Evolutionary conservation across 1,139 yeast genomes (phyloP).

Genomic region (Kodamaea ohmeri): DNA sequence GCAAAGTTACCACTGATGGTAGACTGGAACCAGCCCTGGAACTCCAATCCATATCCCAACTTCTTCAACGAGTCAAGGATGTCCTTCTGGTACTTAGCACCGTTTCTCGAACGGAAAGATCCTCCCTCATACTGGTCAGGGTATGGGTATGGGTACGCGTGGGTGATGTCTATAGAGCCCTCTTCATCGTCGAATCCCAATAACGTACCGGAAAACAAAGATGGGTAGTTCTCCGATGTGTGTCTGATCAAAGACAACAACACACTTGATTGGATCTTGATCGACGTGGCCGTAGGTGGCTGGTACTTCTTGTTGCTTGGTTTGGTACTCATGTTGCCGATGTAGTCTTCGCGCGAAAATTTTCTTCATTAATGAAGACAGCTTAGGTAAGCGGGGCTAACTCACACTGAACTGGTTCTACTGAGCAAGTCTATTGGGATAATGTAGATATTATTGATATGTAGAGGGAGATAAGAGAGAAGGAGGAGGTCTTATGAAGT

Average conservation of each 20-base stretch:
- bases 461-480: no score
- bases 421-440: no score
- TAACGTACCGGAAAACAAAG: constrained; percentile 70
- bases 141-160: constrained; percentile 62
- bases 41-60: constrained; percentile 67
- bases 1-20: constrained; percentile 68
- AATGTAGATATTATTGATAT: no score
- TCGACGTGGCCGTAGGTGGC: constrained; percentile 44
- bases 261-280: constrained; percentile 56
- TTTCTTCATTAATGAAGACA: constrained; percentile 7
- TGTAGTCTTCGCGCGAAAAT: constrained; percentile 10
- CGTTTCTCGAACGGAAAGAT: constrained; percentile 56
- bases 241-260: constrained; percentile 72
- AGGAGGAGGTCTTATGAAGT: no score
- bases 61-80: constrained; percentile 60
- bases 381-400: constrained; percentile 1
- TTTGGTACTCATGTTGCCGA: constrained; percentile 24
- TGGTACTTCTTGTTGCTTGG: constrained; percentile 22
- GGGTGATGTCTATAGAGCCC: constrained; percentile 52
- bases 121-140: constrained; percentile 56
- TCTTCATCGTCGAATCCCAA: constrained; percentile 70
- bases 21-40: constrained; percentile 82
- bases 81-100: constrained; percentile 68
- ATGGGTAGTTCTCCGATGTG: constrained; percentile 66
- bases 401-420: no score